Conservation (phyloP, 257 asterid genomes). For the Avicennia marina region DNA sequence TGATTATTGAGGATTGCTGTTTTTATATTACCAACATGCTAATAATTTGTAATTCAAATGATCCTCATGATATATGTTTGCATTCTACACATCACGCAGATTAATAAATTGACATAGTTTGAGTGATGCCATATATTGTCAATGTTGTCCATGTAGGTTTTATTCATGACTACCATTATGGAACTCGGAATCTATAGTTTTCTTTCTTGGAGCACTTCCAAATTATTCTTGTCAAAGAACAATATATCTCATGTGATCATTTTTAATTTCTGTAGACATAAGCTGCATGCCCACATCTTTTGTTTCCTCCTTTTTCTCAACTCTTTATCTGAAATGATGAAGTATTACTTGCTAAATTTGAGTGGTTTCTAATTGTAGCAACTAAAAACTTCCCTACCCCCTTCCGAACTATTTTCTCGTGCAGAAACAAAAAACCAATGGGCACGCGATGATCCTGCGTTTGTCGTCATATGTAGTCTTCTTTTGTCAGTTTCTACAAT, state of each 20-base stretch:
- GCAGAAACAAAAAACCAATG: conserved; percentile 99
- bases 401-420: conserved; percentile 15
- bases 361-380: conserved; percentile 8
- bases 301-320: background rate
- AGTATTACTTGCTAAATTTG: conserved; percentile 13
- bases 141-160: background rate
- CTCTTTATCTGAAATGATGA: background rate
- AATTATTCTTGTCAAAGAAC: background rate
- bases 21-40: background rate
- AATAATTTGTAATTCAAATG: background rate
- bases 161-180: background rate
- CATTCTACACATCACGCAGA: background rate
- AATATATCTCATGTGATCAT: background rate
- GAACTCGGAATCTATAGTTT: background rate
- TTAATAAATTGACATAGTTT: background rate
- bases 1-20: background rate
- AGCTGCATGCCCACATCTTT: background rate
- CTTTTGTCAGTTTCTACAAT: conserved; percentile 67
- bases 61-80: background rate
- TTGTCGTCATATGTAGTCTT: conserved; percentile 84
- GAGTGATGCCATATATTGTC: background rate
- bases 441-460: conserved; percentile 99
- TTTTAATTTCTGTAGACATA: background rate
- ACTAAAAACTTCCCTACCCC: too few relatives aligned
- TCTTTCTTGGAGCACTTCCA: too few relatives aligned